Evolutionary conservation across 139 green algal species (phyloP), one percentile per base, ranked within the genome.

Genomic region (Dunaliella sp.): DNA sequence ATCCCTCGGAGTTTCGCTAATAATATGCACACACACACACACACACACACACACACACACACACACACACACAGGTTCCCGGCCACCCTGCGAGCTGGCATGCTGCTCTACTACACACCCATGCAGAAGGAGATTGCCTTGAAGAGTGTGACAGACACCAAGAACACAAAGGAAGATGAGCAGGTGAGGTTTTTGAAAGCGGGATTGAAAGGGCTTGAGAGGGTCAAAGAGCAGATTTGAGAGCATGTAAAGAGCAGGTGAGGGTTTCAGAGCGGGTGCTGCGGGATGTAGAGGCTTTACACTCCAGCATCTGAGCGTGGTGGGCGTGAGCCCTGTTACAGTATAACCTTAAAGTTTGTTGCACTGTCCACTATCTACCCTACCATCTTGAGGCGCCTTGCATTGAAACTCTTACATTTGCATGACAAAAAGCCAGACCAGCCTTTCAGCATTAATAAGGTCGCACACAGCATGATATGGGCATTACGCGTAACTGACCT

Each of bases 81-180:
- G 16, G 48, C 48, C 7, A 65, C 48, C 7, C 48, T 65, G 7
- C 7, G 48, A 16, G 48, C 7, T 26, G 76, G 76, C 30, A 81
- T 81, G 76, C 76, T 81, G n/a, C 33, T 81, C n/a, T 81, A 81
- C 31, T 81, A 38, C 76, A 38, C 30, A 2, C 76, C 76, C 76
- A 81, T 81, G 76, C 33, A 81, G 76, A 81, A 37, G 76, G 76
- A 81, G 76, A 12, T 38, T 30, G 76, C 28, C n/a, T 31, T 81
- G 31, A 31, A 81, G 31, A 65, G 48, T 16, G 16, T 65, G 48
- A 16, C 48, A 7, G 7, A 65, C 48, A 65, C 48, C 7, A n/a
- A n/a, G n/a, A 65, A 65, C 16, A 16, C 48, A 7, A 65, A 16
- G 16, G 48, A 16, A 16, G 48, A 65, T 65, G 48, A 65, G 48